phyloP scores from a whole-genome alignment of 129 eudicot genomes.

The Daucus carota region DNA sequence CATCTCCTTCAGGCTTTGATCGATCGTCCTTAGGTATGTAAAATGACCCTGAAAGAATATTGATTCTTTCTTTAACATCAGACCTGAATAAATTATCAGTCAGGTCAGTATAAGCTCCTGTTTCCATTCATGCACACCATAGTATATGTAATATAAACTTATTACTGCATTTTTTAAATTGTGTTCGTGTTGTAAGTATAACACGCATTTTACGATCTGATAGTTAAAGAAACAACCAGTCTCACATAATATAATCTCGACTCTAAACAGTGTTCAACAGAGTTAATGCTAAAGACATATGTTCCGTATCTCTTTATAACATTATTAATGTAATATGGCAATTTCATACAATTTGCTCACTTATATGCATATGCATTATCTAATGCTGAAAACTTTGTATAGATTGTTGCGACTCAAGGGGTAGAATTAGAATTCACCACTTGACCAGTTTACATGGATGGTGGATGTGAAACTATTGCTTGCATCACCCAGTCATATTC shows the following conservation, averaged over 20 bases:
- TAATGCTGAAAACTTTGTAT: too few species aligned
- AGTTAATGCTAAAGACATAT: neutral
- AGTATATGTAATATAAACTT: neutral
- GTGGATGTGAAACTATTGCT: neutral
- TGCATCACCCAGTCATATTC: neutral
- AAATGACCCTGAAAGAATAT: neutral
- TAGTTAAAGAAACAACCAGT: neutral
- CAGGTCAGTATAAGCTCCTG: neutral
- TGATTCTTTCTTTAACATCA: neutral
- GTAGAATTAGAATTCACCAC: neutral
- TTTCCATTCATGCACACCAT: neutral
- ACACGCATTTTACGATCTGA: neutral
- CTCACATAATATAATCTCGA: neutral
- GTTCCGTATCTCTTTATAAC: neutral
- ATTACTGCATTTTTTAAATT: neutral
- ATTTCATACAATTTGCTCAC: neutral
- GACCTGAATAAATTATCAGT: neutral
- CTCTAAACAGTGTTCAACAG: neutral
- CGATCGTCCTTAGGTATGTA: slow-evolving; percentile 17
- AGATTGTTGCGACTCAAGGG: neutral
- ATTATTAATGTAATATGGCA: neutral
- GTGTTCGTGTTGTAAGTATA: neutral
- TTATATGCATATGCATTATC: neutral
- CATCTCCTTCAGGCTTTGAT: slow-evolving; percentile 14
- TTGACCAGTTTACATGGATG: neutral